Percentiles rank a stretch among this genome's conserved stretches.
These are phyloP conservation scores for Calocybe indica DNA, from an alignment of 768 basidiomycete genomes.

Conservation along the genomic window DNA sequence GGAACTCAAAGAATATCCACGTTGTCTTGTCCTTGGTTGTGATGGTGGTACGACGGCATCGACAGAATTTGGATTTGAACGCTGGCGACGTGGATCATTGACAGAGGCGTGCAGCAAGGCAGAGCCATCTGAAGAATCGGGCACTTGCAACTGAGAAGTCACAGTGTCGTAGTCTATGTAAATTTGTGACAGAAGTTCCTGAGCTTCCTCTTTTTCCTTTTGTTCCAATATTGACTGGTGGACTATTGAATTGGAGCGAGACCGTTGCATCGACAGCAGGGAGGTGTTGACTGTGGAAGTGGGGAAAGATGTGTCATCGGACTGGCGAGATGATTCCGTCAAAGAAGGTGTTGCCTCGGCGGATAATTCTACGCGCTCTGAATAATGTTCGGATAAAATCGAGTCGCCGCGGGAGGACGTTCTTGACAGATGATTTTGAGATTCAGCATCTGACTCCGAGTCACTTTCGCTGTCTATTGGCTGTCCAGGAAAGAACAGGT, in stretches of 20 bases:
- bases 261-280: constrained; percentile 14
- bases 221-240: constrained; percentile 13
- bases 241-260: constrained; percentile 18
- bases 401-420: constrained; percentile 6
- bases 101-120: constrained; percentile 10
- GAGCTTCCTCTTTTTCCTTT: constrained; percentile 12
- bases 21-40: constrained; percentile 4
- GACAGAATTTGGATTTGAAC: constrained; percentile 1
- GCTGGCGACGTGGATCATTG: constrained; percentile 17
- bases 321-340: constrained; percentile 5
- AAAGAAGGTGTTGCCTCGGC: not conserved
- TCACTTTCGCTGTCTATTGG: constrained; percentile 28
- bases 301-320: constrained; percentile 4
- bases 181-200: constrained; percentile 10
- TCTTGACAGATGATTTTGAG: constrained; percentile 14
- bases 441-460: constrained; percentile 18
- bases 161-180: constrained; percentile 7
- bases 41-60: not conserved
- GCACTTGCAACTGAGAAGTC: not conserved
- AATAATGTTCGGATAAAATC: constrained; percentile 1
- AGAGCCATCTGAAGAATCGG: not conserved
- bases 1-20: constrained; percentile 11
- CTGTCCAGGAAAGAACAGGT: constrained; percentile 65
- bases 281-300: constrained; percentile 10
- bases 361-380: too few species aligned